phyloP scores from a whole-genome alignment of 495 filamentous ascomycete species.

The Acidiella bohemica region DNA sequence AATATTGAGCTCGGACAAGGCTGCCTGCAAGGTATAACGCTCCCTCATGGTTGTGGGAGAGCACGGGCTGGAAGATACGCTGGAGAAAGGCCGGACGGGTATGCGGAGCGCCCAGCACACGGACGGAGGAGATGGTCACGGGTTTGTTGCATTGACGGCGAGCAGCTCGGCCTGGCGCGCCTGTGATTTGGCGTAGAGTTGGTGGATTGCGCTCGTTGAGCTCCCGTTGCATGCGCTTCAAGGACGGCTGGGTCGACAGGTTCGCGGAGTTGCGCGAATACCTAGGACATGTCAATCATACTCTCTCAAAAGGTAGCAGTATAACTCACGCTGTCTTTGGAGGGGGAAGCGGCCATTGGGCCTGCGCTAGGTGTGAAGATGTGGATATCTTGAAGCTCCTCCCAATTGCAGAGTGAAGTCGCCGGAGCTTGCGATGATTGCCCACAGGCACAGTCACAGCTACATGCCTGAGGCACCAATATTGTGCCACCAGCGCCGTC shows the following conservation, averaged over 20 bases:
- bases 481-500: no score
- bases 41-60: constrained; percentile 54
- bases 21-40: constrained; percentile 63
- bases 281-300: no score
- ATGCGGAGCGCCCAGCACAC: constrained; percentile 61
- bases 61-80: constrained; percentile 59
- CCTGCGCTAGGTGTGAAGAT: no score
- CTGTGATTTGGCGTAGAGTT: constrained; percentile 54
- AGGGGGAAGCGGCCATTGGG: no score
- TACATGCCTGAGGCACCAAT: no score
- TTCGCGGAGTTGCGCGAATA: constrained; percentile 52
- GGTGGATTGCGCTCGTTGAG: constrained; percentile 47
- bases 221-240: constrained; percentile 48
- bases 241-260: constrained; percentile 46
- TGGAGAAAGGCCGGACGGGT: constrained; percentile 71
- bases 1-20: constrained; percentile 52
- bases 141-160: constrained; percentile 66
- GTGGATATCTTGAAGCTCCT: no score
- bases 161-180: constrained; percentile 51
- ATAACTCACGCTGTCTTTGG: no score
- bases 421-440: no score
- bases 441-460: no score
- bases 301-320: no score
- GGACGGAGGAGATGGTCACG: constrained; percentile 67
- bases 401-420: no score